Evolutionary conservation across 1,284 basidiomycete genomes (phyloP).

Genomic region (Salmacisia buchloeana): DNA sequence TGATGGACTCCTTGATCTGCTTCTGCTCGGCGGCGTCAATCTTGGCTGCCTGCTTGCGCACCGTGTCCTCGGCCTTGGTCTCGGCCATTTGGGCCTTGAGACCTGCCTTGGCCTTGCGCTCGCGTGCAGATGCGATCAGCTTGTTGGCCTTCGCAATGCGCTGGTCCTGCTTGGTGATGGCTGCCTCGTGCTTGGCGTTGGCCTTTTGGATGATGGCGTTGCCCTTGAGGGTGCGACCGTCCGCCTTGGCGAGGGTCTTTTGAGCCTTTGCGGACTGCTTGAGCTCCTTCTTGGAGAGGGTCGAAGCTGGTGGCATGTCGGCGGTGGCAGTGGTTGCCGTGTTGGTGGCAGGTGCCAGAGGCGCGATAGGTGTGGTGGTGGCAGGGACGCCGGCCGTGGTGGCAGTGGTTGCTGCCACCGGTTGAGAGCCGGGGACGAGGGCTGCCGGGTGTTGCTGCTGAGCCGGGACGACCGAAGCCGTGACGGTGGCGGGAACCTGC

Average conservation of each 20-base stretch:
- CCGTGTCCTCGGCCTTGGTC: neutral
- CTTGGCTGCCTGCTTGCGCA: neutral
- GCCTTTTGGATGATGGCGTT: neutral
- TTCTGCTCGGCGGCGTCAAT: conserved; percentile 1
- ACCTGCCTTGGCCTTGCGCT: neutral
- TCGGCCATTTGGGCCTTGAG: neutral
- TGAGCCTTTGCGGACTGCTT: conserved; percentile 21
- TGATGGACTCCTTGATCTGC: neutral
- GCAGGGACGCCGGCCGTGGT: neutral
- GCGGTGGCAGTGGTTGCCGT: neutral
- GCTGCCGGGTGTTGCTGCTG: too few relatives aligned
- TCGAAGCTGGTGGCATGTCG: neutral
- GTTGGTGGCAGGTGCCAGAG: neutral
- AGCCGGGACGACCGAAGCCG: too few relatives aligned
- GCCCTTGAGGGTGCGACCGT: neutral
- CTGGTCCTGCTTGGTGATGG: neutral
- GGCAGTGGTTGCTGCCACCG: too few relatives aligned
- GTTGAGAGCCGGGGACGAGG: too few relatives aligned
- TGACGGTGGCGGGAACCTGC: too few relatives aligned
- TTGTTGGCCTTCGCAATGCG: conserved; percentile 1
- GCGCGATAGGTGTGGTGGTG: neutral
- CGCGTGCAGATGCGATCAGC: neutral
- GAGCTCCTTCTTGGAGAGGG: conserved; percentile 27
- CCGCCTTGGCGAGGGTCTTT: conserved; percentile 27
- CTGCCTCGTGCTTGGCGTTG: neutral